Evolutionary conservation across 2,329 filamentous ascomycete genomes (phyloP).

Genomic region (Parascedosporium putredinis): DNA sequence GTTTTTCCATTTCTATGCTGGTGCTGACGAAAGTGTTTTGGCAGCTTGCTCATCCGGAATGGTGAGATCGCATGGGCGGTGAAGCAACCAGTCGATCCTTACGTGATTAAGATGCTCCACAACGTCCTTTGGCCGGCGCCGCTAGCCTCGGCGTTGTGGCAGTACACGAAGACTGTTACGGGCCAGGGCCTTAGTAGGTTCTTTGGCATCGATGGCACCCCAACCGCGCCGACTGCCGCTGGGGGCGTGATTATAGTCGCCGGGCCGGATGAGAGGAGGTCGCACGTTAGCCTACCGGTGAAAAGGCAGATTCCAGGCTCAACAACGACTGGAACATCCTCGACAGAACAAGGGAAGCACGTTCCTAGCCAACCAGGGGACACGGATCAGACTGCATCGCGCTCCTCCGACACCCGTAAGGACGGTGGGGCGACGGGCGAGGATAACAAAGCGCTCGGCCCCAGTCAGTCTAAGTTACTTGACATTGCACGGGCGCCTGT

Average conservation of each 20-base stretch:
- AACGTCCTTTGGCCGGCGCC: conserved; percentile 5
- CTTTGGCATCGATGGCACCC: background rate
- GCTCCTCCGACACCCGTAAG: background rate
- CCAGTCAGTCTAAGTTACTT: conserved; percentile 16
- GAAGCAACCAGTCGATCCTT: conserved; percentile 2
- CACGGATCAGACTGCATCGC: conserved; percentile 19
- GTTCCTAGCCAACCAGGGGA: conserved; percentile 3
- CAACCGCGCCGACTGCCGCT: background rate
- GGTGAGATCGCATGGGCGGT: background rate
- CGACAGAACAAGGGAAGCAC: background rate
- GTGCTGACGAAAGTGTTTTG: background rate
- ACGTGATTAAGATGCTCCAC: conserved; percentile 1
- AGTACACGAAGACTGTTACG: background rate
- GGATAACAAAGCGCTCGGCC: conserved; percentile 25
- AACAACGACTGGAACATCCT: background rate
- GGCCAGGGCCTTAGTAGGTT: background rate
- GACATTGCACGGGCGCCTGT: conserved; percentile 21
- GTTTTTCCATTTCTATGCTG: no score
- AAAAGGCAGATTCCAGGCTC: background rate
- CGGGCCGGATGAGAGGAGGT: background rate
- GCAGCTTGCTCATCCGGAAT: background rate
- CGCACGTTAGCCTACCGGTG: background rate
- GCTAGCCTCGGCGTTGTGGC: background rate
- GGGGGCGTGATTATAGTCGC: background rate
- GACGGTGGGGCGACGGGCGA: conserved; percentile 38